Evolutionary conservation across 257 asterid species (phyloP).

Genomic region (Solanum appendiculatum): DNA sequence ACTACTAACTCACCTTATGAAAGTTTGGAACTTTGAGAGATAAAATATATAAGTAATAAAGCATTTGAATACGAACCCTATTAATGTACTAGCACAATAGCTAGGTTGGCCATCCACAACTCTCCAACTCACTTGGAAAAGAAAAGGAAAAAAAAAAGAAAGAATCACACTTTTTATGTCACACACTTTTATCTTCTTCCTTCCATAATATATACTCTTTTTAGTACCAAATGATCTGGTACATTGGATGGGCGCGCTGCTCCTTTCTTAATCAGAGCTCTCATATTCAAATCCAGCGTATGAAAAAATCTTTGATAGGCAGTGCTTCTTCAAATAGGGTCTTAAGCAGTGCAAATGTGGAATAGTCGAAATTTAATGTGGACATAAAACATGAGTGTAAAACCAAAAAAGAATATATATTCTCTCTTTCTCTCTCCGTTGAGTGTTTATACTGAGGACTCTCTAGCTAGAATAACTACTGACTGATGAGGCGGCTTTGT

Average conservation of each 20-base stretch:
- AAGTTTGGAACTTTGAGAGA: background rate
- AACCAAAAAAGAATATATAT: background rate
- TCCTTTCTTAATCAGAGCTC: too few relatives aligned
- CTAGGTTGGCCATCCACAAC: slow-evolving; percentile 1
- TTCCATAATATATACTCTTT: slow-evolving; percentile 18
- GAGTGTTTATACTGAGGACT: background rate
- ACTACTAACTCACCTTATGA: slow-evolving; percentile 1
- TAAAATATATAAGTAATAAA: slow-evolving; percentile 3
- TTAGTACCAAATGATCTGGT: too few relatives aligned
- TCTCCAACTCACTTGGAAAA: slow-evolving; percentile 9
- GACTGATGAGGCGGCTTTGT: slow-evolving; percentile 54
- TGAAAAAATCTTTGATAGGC: background rate
- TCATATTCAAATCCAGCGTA: too few relatives aligned
- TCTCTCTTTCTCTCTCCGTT: background rate
- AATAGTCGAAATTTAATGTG: too few relatives aligned
- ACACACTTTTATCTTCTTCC: slow-evolving; percentile 1
- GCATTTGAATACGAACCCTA: slow-evolving; percentile 25
- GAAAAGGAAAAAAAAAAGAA: background rate
- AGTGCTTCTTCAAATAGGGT: background rate
- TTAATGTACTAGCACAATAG: slow-evolving; percentile 3
- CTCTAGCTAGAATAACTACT: slow-evolving; percentile 11
- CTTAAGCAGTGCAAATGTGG: too few relatives aligned
- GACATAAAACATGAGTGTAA: background rate
- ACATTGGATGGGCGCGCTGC: background rate
- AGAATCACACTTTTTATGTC: slow-evolving; percentile 6